Percentiles rank a stretch among this genome's conserved stretches.
These are phyloP conservation scores for Lasiodiplodia citricola DNA, from an alignment of 2,329 filamentous ascomycete genomes.

Conservation along the genomic window DNA sequence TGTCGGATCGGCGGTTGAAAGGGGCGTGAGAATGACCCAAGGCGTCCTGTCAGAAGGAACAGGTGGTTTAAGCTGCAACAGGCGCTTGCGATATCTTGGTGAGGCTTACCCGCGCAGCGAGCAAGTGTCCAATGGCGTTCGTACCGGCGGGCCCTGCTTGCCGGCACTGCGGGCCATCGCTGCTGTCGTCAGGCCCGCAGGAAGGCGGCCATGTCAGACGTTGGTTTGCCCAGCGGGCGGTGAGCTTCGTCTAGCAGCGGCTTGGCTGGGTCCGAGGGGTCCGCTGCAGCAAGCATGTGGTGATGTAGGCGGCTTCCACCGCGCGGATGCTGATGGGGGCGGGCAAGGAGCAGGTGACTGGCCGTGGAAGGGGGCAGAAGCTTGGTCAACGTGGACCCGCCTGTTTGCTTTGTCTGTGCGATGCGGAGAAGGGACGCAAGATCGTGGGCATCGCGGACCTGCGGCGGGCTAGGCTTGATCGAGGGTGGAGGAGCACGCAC, in stretches of 20 bases:
- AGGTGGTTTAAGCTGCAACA: slow-evolving; percentile 3
- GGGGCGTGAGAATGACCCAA: background rate
- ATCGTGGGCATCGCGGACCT: slow-evolving; percentile 21
- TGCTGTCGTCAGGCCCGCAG: slow-evolving; percentile 18
- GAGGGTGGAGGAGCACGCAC: slow-evolving; percentile 15
- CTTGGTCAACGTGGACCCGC: background rate
- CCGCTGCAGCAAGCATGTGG: background rate
- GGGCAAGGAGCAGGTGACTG: background rate
- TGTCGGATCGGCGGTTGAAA: slow-evolving; percentile 17
- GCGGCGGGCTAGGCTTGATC: slow-evolving; percentile 19
- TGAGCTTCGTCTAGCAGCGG: background rate
- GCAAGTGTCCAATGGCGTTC: slow-evolving; percentile 15
- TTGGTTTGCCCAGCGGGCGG: background rate
- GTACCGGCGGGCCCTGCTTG: slow-evolving; percentile 3
- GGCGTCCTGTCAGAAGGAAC: slow-evolving; percentile 13
- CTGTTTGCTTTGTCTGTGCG: background rate
- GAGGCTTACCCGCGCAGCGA: slow-evolving; percentile 18
- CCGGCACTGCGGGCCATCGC: slow-evolving; percentile 1
- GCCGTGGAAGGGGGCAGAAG: background rate
- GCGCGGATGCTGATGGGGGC: background rate
- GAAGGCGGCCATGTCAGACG: slow-evolving; percentile 12
- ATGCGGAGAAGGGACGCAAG: slow-evolving; percentile 19
- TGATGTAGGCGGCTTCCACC: slow-evolving; percentile 12
- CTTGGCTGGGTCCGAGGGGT: background rate
- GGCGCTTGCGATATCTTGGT: slow-evolving; percentile 2